phyloP scores from a whole-genome alignment of 768 basidiomycete species.

The Kwoniella mangroviensis region DNA sequence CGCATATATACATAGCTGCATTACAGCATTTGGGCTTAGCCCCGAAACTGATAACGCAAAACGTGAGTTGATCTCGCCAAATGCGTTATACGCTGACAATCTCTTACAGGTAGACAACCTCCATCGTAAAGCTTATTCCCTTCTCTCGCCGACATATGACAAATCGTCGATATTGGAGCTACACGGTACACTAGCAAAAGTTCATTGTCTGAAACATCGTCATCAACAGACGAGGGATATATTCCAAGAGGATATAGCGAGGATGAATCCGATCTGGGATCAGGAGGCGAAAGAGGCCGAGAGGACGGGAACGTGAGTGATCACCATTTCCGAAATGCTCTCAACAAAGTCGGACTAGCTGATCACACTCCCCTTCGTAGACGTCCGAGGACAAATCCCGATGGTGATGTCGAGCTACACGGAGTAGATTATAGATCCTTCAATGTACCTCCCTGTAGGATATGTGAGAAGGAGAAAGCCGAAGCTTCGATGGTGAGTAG shows the following conservation, averaged over 20 bases:
- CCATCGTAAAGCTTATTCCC: slow-evolving; percentile 71
- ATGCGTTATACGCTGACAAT: neutral
- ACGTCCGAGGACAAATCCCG: slow-evolving; percentile 80
- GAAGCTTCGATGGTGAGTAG: slow-evolving; percentile 65
- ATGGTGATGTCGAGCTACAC: slow-evolving; percentile 87
- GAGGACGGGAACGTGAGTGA: slow-evolving; percentile 42
- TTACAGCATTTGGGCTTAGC: slow-evolving; percentile 72
- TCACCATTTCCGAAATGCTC: neutral
- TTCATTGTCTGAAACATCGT: slow-evolving; percentile 71
- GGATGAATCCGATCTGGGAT: slow-evolving; percentile 79
- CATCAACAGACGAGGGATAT: slow-evolving; percentile 70
- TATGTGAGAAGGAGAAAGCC: slow-evolving; percentile 67
- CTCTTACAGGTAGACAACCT: slow-evolving; percentile 78
- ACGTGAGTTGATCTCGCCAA: slow-evolving; percentile 33
- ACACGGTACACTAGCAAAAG: slow-evolving; percentile 85
- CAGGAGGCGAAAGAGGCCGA: slow-evolving; percentile 66
- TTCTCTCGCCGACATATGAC: slow-evolving; percentile 52
- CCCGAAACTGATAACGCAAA: slow-evolving; percentile 69
- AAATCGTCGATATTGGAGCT: slow-evolving; percentile 71
- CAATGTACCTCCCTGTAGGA: slow-evolving; percentile 74
- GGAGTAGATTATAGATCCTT: slow-evolving; percentile 78
- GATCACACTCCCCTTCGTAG: slow-evolving; percentile 25
- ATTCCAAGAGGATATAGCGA: slow-evolving; percentile 76
- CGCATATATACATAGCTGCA: slow-evolving; percentile 83
- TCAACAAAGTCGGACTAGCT: too few species aligned